Evolutionary conservation across 1,284 basidiomycete genomes (phyloP), one percentile per base, ranked within the genome.

Genomic region (Ustilago loliicola): DNA sequence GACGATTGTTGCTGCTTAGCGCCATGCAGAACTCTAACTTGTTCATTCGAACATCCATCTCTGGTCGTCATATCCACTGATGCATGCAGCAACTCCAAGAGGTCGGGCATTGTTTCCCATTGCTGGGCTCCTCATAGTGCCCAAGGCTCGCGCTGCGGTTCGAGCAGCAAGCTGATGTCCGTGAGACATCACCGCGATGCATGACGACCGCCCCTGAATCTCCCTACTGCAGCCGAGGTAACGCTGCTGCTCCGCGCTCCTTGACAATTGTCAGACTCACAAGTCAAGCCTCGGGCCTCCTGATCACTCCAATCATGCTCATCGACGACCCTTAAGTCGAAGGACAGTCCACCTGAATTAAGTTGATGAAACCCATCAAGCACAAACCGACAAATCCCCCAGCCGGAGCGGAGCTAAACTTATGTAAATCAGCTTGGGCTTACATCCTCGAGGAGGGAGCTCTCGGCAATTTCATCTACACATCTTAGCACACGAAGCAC

Each of bases 321-420:
- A 50, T 50, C 23, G 13, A 29, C 6, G 7, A 50, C 48, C 25
- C 25, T 50, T 50, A 50, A 50, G 48, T 25, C 27, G 27, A 45
- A 6, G n/a, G 42, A 45, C 42, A 21, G 19, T 45, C 21, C 1
- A 21, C 7, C 42, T 45, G 19, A 0, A 45, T 21, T 21, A 21
- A 17, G 3, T 50, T 50, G n/a, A 50, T 36, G 51, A 36, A 53
- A 17, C 30, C 8, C 29, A 45, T 36, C 51, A 34, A 53, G 51
- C 51, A 32, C 51, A 53, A 10, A 19, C 51, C 32, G 51, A 53
- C 29, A 53, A 34, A 27, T 29, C 29, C 15, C 29, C 29, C 30
- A 36, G 30, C 51, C 32, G 8, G 27, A 53, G 34, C 32, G 30
- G 21, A 53, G 48, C 23, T 30, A 4, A 51, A 45, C 7, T n/a